Evolutionary conservation across 2,329 filamentous ascomycete species (phyloP).

Genomic region (Diaporthe citrichinensis): DNA sequence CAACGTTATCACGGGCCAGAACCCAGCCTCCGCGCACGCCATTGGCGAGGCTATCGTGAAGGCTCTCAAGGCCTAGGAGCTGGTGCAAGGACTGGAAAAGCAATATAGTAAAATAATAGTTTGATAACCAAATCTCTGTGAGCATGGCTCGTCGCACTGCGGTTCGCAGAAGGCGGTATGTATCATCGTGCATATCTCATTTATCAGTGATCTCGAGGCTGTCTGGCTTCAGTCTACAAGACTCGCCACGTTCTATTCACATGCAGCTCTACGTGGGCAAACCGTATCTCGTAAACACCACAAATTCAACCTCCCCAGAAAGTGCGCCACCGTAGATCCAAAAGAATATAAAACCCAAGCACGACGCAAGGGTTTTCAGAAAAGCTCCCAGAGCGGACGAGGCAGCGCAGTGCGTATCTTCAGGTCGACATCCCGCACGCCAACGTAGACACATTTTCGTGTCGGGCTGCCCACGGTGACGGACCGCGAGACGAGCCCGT

Average conservation of each 20-base stretch:
- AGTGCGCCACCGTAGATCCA: not conserved
- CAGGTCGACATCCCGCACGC: conserved; percentile 64
- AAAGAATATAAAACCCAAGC: not conserved
- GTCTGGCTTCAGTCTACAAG: conserved; percentile 5
- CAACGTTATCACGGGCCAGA: conserved; percentile 70
- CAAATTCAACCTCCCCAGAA: not conserved
- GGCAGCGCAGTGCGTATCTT: conserved; percentile 61
- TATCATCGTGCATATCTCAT: not conserved
- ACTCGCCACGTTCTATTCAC: not conserved
- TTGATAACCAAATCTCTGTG: not conserved
- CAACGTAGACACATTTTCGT: conserved; percentile 86
- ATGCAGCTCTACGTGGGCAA: conserved; percentile 22
- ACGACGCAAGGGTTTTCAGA: conserved; percentile 50
- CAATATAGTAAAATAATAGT: conserved; percentile 15
- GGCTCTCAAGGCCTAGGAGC: conserved; percentile 51
- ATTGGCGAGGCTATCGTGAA: conserved; percentile 67
- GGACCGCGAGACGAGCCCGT: conserved; percentile 88
- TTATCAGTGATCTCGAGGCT: not conserved
- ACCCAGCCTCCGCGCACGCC: conserved; percentile 65
- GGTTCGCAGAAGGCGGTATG: not conserved
- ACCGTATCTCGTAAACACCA: not conserved
- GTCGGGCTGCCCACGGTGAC: conserved; percentile 79
- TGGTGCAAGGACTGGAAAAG: too few relatives aligned
- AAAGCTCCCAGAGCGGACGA: conserved; percentile 75
- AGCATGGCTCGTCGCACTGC: not conserved